phyloP scores from a whole-genome alignment of 2,329 filamentous ascomycete genomes.

The Colletotrichum caudatum region DNA sequence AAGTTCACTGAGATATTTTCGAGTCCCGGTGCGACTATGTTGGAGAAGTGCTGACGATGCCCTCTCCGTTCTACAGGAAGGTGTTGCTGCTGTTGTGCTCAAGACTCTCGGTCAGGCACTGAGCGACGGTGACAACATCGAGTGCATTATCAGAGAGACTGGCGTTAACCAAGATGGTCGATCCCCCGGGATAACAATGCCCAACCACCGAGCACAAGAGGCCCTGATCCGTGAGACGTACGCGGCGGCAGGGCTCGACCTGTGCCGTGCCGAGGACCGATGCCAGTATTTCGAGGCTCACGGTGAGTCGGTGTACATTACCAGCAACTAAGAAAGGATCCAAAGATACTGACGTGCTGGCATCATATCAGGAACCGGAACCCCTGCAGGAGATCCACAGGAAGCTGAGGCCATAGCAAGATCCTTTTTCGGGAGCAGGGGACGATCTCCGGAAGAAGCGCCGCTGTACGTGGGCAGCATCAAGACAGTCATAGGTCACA shows the following conservation, averaged over 20 bases:
- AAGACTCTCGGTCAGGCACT: neutral
- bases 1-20: too few species aligned
- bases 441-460: neutral
- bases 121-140: neutral
- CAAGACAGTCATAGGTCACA: neutral
- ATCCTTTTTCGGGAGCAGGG: neutral
- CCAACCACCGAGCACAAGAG: neutral
- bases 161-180: neutral
- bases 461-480: neutral
- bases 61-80: neutral
- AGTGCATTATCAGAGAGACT: neutral
- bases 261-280: neutral
- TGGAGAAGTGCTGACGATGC: too few species aligned
- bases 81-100: neutral
- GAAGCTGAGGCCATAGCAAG: neutral
- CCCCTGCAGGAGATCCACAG: neutral
- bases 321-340: neutral
- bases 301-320: neutral
- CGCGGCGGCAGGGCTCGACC: neutral
- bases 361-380: neutral
- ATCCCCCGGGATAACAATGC: neutral
- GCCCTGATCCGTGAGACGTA: neutral
- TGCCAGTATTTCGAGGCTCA: neutral
- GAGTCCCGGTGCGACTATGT: too few species aligned
- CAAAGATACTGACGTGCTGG: neutral